Percentiles rank a stretch among this genome's conserved stretches.
These are phyloP conservation scores for Botrytis hyacinthi DNA, from an alignment of 2,329 filamentous ascomycete species.

Conservation along the genomic window DNA sequence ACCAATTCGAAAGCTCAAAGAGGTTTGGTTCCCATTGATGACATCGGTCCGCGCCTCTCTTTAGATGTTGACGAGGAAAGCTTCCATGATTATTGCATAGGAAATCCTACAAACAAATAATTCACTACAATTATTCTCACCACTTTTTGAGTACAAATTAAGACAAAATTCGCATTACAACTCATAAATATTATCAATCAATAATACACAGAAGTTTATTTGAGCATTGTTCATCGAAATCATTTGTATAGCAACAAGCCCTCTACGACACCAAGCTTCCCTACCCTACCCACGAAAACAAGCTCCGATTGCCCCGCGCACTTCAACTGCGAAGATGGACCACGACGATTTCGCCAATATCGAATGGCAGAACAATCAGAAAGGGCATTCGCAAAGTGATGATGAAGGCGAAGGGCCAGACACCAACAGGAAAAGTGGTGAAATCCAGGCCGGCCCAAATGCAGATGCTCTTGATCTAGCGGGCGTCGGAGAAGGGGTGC, in stretches of 20 bases:
- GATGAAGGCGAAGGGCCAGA: constrained; percentile 32
- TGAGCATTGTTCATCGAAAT: neutral
- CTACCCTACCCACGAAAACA: neutral
- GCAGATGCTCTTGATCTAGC: constrained; percentile 51
- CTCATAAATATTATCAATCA: neutral
- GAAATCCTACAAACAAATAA: neutral
- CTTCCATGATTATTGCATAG: constrained; percentile 10
- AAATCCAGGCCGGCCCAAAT: constrained; percentile 37
- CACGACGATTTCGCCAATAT: constrained; percentile 76
- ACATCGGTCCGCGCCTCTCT: constrained; percentile 16
- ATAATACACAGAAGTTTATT: neutral
- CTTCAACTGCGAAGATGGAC: constrained; percentile 33
- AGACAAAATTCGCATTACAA: constrained; percentile 8
- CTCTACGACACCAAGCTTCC: neutral
- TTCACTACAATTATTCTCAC: constrained; percentile 17
- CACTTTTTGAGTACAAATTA: constrained; percentile 15
- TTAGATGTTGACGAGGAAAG: constrained; percentile 3
- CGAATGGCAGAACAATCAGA: constrained; percentile 67
- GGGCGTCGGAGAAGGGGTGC: constrained; percentile 66
- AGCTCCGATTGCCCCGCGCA: constrained; percentile 25
- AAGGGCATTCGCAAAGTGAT: constrained; percentile 45
- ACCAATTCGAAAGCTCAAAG: constrained; percentile 6
- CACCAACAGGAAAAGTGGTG: constrained; percentile 23
- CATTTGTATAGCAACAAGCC: neutral
- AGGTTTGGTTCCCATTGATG: constrained; percentile 14